Evolutionary conservation across 148 eudicot genomes (phyloP).

Genomic region (Chenopodium suecicum): DNA sequence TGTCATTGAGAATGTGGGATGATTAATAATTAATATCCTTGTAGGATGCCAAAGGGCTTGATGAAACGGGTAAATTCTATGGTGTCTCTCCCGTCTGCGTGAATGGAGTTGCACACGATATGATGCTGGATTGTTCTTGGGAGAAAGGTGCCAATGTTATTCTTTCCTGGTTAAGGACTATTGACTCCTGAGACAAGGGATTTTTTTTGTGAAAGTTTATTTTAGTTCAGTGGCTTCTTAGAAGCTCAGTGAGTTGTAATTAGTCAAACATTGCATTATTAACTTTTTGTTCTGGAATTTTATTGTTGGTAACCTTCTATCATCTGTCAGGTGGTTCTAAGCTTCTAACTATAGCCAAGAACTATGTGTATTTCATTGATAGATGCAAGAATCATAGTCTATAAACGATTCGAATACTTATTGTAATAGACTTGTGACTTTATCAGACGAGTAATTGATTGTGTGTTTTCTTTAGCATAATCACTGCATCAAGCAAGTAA

Average conservation of each 20-base stretch:
- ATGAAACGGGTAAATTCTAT: conserved; percentile 80
- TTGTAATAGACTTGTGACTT: too few relatives aligned
- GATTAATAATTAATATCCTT: background rate
- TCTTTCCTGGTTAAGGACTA: conserved; percentile 49
- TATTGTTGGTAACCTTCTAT: background rate
- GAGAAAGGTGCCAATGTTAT: conserved; percentile 68
- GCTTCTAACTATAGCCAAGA: too few relatives aligned
- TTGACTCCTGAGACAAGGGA: background rate
- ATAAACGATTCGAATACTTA: too few relatives aligned
- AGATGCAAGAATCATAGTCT: too few relatives aligned
- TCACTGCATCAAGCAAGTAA: too few relatives aligned
- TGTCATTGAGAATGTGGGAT: background rate
- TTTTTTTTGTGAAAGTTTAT: background rate
- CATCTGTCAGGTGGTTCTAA: background rate
- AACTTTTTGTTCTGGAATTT: background rate
- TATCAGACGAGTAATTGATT: too few relatives aligned
- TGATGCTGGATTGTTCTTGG: conserved; percentile 92
- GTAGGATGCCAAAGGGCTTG: conserved; percentile 78
- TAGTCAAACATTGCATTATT: background rate
- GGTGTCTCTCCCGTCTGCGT: conserved; percentile 66
- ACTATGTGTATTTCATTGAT: too few relatives aligned
- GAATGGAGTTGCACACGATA: conserved; percentile 82
- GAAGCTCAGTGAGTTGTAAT: background rate
- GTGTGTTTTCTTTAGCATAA: too few relatives aligned
- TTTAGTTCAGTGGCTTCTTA: background rate